Evolutionary conservation across 2,329 filamentous ascomycete species (phyloP).

Genomic region (Beauveria asiatica): DNA sequence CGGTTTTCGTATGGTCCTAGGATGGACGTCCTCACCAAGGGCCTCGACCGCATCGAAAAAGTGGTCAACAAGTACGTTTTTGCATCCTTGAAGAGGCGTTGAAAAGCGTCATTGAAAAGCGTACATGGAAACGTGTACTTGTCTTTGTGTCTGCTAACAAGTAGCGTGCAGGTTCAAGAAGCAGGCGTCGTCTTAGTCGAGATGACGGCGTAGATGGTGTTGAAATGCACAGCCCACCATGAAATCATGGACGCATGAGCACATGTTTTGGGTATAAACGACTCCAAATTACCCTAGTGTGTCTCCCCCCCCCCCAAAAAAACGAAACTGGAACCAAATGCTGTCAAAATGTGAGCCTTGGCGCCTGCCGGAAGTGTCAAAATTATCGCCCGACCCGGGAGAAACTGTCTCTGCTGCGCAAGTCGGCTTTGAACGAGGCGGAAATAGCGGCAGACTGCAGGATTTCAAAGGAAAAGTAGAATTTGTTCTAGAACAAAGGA

Average conservation of each 20-base stretch:
- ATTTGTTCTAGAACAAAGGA: neutral
- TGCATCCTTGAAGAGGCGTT: neutral
- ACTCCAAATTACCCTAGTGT: neutral
- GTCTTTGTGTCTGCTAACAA: constrained; percentile 7
- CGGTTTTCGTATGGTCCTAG: constrained; percentile 76
- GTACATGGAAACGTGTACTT: no score
- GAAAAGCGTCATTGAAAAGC: no score
- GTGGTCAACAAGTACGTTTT: constrained; percentile 60
- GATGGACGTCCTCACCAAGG: constrained; percentile 69
- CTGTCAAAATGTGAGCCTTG: neutral
- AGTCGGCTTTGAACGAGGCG: neutral
- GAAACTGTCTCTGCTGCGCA: neutral
- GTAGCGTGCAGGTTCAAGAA: constrained; percentile 16
- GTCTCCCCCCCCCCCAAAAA: no score
- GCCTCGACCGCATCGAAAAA: constrained; percentile 76
- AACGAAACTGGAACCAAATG: neutral
- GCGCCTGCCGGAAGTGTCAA: neutral
- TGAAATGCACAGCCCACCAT: neutral
- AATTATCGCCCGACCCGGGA: neutral
- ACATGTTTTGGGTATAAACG: neutral
- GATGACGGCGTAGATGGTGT: neutral
- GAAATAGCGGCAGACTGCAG: neutral
- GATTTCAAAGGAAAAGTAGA: neutral
- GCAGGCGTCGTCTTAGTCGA: constrained; percentile 5
- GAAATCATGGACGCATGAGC: neutral